Base-by-base conservation (phyloP, 768 basidiomycete genomes). In the Tricholoma terreum region DNA sequence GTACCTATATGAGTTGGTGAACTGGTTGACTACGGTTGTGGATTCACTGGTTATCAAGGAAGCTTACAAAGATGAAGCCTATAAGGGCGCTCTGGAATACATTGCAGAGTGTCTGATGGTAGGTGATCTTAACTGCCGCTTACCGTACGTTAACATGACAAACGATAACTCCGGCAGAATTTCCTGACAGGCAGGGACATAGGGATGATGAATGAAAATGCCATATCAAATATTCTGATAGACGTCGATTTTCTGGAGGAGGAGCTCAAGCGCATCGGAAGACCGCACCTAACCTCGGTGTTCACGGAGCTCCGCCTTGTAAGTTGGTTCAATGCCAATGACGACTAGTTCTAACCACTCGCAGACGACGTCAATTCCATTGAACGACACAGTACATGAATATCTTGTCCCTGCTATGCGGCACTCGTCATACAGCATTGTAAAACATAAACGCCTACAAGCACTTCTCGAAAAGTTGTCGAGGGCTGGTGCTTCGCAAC, bases 21-120 rank as follows among this genome's bases (percentile, higher is more conserved):
- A 94, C 69, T 99, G 95, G 90, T 80, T 98, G 52, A 95, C 89
- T 36, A 97, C 95, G 1, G 91, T 97, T 55, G 93, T 99, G 49
- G 97, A 98, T 70, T 92, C 85, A 57, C 85, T 88, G 62, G 83
- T 80, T 58, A 85, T 98, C 73, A 87, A 90, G 55, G 90, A 94
- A 56, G 73, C 75, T 9, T 88, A 93, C 75, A 95, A 94, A 72
- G 90, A 93, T 53, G 86, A 92, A 62, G 92, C 92, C 9, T 99
- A 97, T 70, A 84, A 83, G 60, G 88, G 85, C 43, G 95, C 97
- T 12, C 77, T 96, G n/a, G 78, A 83, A 31, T 92, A 97, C 65
- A 92, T 97, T 56, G 87, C 92, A 0, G 85, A 87, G 56, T 91
- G 87, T 58, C 76, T 98, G 30, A 91, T 94, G 87, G 97, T 98